These are phyloP conservation scores for Zymoseptoria pseudotritici DNA, from an alignment of 2,329 filamentous ascomycete genomes.

Conservation along the genomic window DNA sequence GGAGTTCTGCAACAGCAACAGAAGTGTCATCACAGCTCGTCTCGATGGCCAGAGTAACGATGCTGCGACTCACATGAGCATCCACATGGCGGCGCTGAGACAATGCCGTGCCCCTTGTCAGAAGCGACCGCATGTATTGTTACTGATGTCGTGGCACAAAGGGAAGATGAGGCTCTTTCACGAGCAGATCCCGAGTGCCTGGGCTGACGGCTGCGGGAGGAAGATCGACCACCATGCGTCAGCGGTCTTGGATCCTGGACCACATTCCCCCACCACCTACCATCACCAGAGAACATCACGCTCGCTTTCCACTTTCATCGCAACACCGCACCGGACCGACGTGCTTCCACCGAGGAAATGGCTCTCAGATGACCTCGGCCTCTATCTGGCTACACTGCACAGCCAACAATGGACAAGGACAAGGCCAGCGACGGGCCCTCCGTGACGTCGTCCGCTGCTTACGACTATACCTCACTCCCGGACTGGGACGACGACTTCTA, in stretches of 20 bases:
- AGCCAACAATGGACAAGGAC: slow-evolving; percentile 28
- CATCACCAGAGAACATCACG: not conserved
- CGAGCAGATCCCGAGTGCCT: not conserved
- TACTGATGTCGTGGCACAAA: not conserved
- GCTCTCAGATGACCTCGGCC: not conserved
- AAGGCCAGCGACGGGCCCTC: slow-evolving; percentile 47
- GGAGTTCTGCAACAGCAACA: slow-evolving; percentile 60
- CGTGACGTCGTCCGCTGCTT: slow-evolving; percentile 37
- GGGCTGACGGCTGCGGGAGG: not conserved
- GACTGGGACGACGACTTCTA: slow-evolving; percentile 76
- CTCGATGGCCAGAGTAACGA: slow-evolving; percentile 63
- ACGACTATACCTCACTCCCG: slow-evolving; percentile 64
- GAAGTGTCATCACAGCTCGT: slow-evolving; percentile 90
- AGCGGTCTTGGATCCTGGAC: not conserved
- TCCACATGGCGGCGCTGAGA: not conserved
- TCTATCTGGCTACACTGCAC: not conserved
- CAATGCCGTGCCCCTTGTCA: not conserved
- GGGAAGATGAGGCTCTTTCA: not conserved
- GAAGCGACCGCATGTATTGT: not conserved
- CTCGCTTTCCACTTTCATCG: not conserved
- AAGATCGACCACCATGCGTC: not conserved
- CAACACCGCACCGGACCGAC: not conserved
- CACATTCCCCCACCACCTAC: not conserved
- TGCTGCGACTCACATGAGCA: slow-evolving; percentile 16
- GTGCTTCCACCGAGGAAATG: not conserved